A percentile compares a stretch with the other conserved stretches of the same genome.
Conservation (phyloP, 2,329 filamentous ascomycete species). For the Didymosphaeria variabile region DNA sequence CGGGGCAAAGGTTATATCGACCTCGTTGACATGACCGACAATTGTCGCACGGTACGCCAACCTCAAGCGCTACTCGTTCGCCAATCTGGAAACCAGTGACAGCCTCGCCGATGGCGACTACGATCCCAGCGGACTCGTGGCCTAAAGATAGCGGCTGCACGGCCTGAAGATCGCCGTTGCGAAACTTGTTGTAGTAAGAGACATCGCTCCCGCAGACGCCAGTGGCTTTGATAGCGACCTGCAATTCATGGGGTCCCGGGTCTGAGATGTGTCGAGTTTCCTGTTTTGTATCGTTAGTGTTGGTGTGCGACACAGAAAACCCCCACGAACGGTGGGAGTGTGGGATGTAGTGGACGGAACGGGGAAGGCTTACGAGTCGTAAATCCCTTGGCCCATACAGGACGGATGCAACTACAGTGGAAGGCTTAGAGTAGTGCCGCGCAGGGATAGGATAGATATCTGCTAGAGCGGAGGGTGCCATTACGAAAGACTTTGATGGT, state of each 20-base stretch:
- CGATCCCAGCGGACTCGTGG: slow-evolving; percentile 52
- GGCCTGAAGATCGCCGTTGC: slow-evolving; percentile 74
- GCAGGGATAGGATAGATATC: slow-evolving; percentile 51
- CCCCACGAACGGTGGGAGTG: slow-evolving; percentile 45
- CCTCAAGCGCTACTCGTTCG: slow-evolving; percentile 53
- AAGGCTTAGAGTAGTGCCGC: slow-evolving; percentile 49
- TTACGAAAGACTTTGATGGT: slow-evolving; percentile 41
- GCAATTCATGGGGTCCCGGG: slow-evolving; percentile 67
- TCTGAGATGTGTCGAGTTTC: slow-evolving; percentile 64
- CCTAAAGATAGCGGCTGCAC: slow-evolving; percentile 69
- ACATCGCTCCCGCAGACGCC: slow-evolving; percentile 76
- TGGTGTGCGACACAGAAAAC: slow-evolving; percentile 29
- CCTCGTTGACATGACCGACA: slow-evolving; percentile 54
- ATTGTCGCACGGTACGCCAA: slow-evolving; percentile 53
- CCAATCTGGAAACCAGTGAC: slow-evolving; percentile 51
- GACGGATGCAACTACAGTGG: slow-evolving; percentile 52
- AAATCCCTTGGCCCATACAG: slow-evolving; percentile 55
- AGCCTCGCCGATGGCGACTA: slow-evolving; percentile 49
- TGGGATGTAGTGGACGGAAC: slow-evolving; percentile 44
- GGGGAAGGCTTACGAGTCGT: slow-evolving; percentile 51
- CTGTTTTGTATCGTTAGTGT: slow-evolving; percentile 51
- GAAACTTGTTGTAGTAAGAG: slow-evolving; percentile 76
- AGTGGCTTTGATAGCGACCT: slow-evolving; percentile 71
- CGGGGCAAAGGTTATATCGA: slow-evolving; percentile 54
- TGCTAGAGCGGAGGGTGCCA: slow-evolving; percentile 52